phyloP scores from a whole-genome alignment of 2,329 filamentous ascomycete species.

The Colletotrichum neosansevieriae region DNA sequence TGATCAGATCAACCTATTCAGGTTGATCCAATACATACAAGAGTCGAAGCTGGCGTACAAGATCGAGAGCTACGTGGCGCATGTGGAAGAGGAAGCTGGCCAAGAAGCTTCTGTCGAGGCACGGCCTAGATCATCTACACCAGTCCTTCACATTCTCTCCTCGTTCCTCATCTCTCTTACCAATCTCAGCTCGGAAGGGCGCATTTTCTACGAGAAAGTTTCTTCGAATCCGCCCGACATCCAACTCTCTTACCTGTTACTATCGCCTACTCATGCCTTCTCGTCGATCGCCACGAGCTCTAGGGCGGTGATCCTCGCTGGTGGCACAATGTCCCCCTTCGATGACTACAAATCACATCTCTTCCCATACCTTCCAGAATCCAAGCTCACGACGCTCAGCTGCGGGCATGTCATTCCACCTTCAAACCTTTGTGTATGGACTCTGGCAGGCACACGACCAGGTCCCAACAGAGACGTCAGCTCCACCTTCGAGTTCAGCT shows the following conservation, averaged over 20 bases:
- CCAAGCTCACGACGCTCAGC: conserved; percentile 82
- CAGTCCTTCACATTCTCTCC: conserved; percentile 66
- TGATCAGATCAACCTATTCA: conserved; percentile 95
- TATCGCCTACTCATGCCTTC: conserved; percentile 93
- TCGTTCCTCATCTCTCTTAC: conserved; percentile 84
- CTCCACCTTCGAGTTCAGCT: conserved; percentile 86
- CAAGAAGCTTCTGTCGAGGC: conserved; percentile 43
- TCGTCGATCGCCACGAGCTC: conserved; percentile 87
- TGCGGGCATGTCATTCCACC: conserved; percentile 94
- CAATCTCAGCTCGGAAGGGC: conserved; percentile 81
- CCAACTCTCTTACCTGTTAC: conserved; percentile 83
- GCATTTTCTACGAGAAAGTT: conserved; percentile 71
- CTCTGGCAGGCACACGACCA: conserved; percentile 65
- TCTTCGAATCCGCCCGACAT: conserved; percentile 57
- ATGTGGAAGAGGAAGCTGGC: conserved; percentile 65
- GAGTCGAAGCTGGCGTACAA: conserved; percentile 95
- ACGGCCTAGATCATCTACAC: conserved; percentile 55
- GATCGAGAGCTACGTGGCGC: conserved; percentile 86
- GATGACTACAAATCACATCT: conserved; percentile 89
- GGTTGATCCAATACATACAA: conserved; percentile 87
- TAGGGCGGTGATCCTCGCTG: conserved; percentile 88
- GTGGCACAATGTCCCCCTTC: conserved; percentile 98
- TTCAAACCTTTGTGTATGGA: conserved; percentile 83
- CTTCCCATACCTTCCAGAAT: conserved; percentile 77
- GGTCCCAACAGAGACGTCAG: conserved; percentile 44